A percentile compares a stretch with the other conserved stretches of the same genome.
phyloP scores from a whole-genome alignment of 805 yeast species.

The Wickerhamiella spandovensis region DNA sequence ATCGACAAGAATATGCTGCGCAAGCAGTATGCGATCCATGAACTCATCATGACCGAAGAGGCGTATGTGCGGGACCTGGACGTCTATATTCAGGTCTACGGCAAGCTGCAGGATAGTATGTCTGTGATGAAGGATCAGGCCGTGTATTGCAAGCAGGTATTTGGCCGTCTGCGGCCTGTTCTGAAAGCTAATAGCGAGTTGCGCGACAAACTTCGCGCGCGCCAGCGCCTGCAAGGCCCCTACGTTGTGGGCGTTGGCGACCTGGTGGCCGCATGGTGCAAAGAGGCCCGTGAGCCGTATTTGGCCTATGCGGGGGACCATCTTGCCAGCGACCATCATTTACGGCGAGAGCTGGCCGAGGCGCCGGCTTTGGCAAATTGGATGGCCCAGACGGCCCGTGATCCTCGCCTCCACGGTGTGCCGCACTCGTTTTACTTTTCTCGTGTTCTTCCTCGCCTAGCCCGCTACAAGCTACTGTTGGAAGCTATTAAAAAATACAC shows the following conservation, averaged over 20 bases:
- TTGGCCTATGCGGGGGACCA: slow-evolving; percentile 40
- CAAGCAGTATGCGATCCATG: slow-evolving; percentile 64
- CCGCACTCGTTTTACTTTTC: slow-evolving; percentile 37
- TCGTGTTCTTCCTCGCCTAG: slow-evolving; percentile 42
- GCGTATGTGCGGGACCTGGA: slow-evolving; percentile 53
- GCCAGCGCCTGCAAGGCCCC: slow-evolving; percentile 50
- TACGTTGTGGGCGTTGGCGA: slow-evolving; percentile 35
- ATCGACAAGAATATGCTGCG: slow-evolving; percentile 28
- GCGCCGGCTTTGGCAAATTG: slow-evolving; percentile 40
- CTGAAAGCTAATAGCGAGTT: slow-evolving; percentile 42
- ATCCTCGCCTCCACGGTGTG: slow-evolving; percentile 29
- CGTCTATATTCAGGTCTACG: slow-evolving; percentile 47
- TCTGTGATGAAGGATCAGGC: slow-evolving; percentile 36
- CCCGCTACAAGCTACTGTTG: slow-evolving; percentile 49
- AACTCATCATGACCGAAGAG: slow-evolving; percentile 58
- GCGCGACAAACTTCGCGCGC: slow-evolving; percentile 42
- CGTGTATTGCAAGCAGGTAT: slow-evolving; percentile 47
- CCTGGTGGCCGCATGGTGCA: slow-evolving; percentile 51
- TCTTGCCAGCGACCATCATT: slow-evolving; percentile 26
- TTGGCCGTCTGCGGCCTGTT: slow-evolving; percentile 42
- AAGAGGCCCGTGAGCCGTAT: slow-evolving; percentile 40
- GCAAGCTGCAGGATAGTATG: slow-evolving; percentile 31
- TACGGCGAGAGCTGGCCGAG: slow-evolving; percentile 31
- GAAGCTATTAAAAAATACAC: slow-evolving; percentile 42
- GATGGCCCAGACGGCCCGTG: slow-evolving; percentile 40